phyloP scores from a whole-genome alignment of 2,329 filamentous ascomycete species.

The Fusarium musae region DNA sequence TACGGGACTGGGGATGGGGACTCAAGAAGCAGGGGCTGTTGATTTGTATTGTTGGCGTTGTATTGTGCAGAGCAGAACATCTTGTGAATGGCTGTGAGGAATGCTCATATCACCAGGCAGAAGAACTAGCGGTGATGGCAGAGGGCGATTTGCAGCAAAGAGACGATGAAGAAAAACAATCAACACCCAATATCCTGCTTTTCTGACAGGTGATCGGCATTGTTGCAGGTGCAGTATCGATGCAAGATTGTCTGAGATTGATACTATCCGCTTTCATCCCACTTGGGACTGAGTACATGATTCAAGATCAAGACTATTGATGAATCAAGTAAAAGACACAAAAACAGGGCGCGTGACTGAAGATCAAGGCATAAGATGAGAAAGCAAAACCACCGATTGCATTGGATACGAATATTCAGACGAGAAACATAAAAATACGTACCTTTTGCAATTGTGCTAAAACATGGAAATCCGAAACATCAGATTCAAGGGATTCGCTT shows the following conservation, averaged over 20 bases:
- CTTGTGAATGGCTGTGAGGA: constrained; percentile 5
- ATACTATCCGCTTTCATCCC: constrained; percentile 11
- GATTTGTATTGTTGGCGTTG: background rate
- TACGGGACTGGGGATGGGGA: constrained; percentile 20
- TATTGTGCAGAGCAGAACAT: constrained; percentile 13
- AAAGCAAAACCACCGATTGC: background rate
- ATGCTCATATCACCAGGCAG: background rate
- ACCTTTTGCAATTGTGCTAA: constrained; percentile 27
- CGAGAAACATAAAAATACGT: constrained; percentile 23
- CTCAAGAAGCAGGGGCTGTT: constrained; percentile 9
- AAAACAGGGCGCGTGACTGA: constrained; percentile 10
- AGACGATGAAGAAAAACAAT: constrained; percentile 1
- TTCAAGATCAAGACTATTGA: constrained; percentile 7
- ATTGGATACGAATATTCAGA: constrained; percentile 11
- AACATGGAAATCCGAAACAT: constrained; percentile 39
- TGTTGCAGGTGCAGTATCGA: constrained; percentile 17
- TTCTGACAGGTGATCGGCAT: constrained; percentile 17
- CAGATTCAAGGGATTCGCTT: constrained; percentile 29
- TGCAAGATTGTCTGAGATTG: constrained; percentile 25
- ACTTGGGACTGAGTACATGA: constrained; percentile 29
- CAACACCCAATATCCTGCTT: constrained; percentile 11
- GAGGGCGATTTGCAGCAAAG: constrained; percentile 10
- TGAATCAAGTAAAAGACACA: background rate
- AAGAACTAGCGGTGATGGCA: constrained; percentile 21
- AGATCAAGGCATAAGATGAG: constrained; percentile 1